Conservation (phyloP, 805 yeast species). For the Yarrowia phangngaensis region DNA sequence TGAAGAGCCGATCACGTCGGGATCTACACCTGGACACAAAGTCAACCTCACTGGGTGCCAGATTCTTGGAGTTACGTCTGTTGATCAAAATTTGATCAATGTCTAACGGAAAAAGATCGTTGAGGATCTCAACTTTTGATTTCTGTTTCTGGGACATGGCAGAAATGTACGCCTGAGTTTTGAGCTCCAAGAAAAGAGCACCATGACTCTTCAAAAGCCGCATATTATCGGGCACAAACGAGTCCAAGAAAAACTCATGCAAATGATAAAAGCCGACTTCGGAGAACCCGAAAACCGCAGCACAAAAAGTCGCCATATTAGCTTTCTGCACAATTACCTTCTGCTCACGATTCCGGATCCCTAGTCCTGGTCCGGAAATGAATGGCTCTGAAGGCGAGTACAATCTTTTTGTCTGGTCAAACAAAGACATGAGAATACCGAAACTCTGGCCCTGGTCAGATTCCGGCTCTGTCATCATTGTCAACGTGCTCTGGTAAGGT, state of each 20-base stretch:
- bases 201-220: constrained; percentile 78
- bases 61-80: constrained; percentile 34
- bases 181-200: constrained; percentile 72
- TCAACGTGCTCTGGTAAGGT: constrained; percentile 71
- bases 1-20: constrained; percentile 58
- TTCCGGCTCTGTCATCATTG: constrained; percentile 61
- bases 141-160: constrained; percentile 64
- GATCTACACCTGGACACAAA: constrained; percentile 70
- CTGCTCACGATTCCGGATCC: constrained; percentile 38
- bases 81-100: constrained; percentile 48
- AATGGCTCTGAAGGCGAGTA: constrained; percentile 68
- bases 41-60: constrained; percentile 76
- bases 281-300: constrained; percentile 80
- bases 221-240: constrained; percentile 71
- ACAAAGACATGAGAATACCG: constrained; percentile 64
- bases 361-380: constrained; percentile 59
- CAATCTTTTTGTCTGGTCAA: constrained; percentile 69
- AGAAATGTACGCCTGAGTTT: constrained; percentile 92
- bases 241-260: constrained; percentile 78
- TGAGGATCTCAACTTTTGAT: constrained; percentile 61
- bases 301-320: constrained; percentile 79
- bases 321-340: constrained; percentile 70
- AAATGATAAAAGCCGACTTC: constrained; percentile 85
- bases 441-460: constrained; percentile 59
- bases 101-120: constrained; percentile 69